These are phyloP conservation scores for Botrytis hyacinthi DNA, from an alignment of 2,329 filamentous ascomycete species.

Conservation along the genomic window DNA sequence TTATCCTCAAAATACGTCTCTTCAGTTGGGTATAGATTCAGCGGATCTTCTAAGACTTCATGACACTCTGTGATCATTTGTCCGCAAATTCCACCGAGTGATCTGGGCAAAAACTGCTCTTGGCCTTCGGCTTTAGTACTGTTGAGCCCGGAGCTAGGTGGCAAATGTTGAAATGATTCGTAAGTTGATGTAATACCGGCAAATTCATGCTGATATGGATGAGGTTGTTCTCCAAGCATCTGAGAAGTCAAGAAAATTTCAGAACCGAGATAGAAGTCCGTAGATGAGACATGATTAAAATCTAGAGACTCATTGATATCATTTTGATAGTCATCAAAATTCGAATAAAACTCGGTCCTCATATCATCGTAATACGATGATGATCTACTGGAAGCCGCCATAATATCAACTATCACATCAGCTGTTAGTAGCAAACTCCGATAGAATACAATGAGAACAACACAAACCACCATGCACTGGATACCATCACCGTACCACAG, in stretches of 20 bases:
- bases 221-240: neutral
- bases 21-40: neutral
- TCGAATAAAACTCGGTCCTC: conserved; percentile 9
- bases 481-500: neutral
- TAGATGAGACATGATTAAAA: neutral
- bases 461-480: neutral
- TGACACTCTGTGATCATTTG: neutral
- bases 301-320: conserved; percentile 2
- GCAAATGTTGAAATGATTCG: neutral
- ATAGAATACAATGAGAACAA: neutral
- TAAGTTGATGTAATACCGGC: neutral
- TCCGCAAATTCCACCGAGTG: neutral
- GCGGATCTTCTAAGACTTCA: neutral
- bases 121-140: neutral
- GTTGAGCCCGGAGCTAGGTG: neutral
- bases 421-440: neutral
- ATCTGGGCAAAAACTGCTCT: neutral
- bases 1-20: neutral
- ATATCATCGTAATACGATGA: conserved; percentile 7
- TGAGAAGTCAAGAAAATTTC: conserved; percentile 13
- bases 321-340: conserved; percentile 6
- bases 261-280: conserved; percentile 11
- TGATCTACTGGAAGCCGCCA: conserved; percentile 1
- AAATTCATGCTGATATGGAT: neutral
- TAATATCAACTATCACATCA: neutral